A percentile compares a stretch with the other conserved stretches of the same genome.
Evolutionary conservation across 2,329 filamentous ascomycete species (phyloP).

Genomic region (Capronia coronata): DNA sequence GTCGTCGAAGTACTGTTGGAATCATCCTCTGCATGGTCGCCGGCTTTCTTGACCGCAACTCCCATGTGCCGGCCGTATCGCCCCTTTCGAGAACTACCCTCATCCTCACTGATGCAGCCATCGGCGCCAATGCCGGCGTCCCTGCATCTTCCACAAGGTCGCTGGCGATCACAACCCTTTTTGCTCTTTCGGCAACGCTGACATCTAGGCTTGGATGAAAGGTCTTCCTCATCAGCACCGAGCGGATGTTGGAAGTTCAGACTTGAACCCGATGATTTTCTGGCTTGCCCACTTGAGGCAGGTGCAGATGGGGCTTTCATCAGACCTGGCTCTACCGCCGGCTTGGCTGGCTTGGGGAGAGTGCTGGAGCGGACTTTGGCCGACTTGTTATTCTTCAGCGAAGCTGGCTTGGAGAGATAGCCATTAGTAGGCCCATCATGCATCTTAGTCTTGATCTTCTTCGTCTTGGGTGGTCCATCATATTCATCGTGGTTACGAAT

Average conservation of each 20-base stretch:
- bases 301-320: conserved; percentile 40
- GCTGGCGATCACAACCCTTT: conserved; percentile 95
- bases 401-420: conserved; percentile 22
- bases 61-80: conserved; percentile 72
- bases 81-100: conserved; percentile 93
- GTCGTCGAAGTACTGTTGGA: conserved; percentile 32
- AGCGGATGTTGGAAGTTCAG: conserved; percentile 57
- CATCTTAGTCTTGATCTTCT: conserved; percentile 48
- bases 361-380: conserved; percentile 34
- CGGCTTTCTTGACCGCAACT: conserved; percentile 56
- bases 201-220: conserved; percentile 93
- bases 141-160: conserved; percentile 89
- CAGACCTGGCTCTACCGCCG: conserved; percentile 39
- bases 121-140: conserved; percentile 91
- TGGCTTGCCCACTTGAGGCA: conserved; percentile 35
- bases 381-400: conserved; percentile 26
- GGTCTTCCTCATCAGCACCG: conserved; percentile 73
- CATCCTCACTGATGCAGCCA: conserved; percentile 93
- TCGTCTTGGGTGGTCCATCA: conserved; percentile 38
- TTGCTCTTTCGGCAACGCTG: conserved; percentile 99
- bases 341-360: conserved; percentile 38
- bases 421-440: conserved; percentile 26
- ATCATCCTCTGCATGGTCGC: conserved; percentile 45
- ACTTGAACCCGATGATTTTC: conserved; percentile 59
- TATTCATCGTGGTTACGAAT: conserved; percentile 41